A percentile compares a stretch with the other conserved stretches of the same genome.
These are phyloP conservation scores for Rhodotorula graminis DNA, from an alignment of 768 basidiomycete species.

Conservation along the genomic window DNA sequence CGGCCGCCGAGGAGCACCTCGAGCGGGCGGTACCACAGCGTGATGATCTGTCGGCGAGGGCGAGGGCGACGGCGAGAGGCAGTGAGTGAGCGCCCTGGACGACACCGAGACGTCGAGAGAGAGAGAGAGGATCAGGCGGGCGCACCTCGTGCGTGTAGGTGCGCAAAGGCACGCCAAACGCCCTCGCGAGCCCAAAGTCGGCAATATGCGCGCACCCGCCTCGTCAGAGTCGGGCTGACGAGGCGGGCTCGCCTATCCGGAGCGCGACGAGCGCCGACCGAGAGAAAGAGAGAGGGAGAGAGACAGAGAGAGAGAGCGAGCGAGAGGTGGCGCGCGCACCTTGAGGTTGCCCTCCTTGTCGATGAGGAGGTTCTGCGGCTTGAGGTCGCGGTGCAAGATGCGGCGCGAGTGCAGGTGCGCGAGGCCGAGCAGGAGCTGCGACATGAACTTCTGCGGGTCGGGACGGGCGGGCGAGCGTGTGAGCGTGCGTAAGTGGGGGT, in stretches of 20 bases:
- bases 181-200: slow-evolving; percentile 91
- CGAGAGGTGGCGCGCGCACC: slow-evolving; percentile 49
- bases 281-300: no score
- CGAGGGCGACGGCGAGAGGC: no score
- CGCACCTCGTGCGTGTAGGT: slow-evolving; percentile 95
- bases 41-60: slow-evolving; percentile 71
- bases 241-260: no score
- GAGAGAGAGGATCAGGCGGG: not conserved
- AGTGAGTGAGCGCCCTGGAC: not conserved
- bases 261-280: no score
- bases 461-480: no score
- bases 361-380: slow-evolving; percentile 79
- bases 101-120: not conserved
- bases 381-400: slow-evolving; percentile 91
- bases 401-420: slow-evolving; percentile 92
- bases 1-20: slow-evolving; percentile 92
- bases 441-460: slow-evolving; percentile 76
- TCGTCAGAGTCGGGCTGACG: no score
- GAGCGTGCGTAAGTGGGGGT: no score
- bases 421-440: slow-evolving; percentile 83
- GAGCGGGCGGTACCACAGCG: slow-evolving; percentile 97
- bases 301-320: no score
- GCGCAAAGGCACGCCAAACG: slow-evolving; percentile 95
- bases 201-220: slow-evolving; percentile 48
- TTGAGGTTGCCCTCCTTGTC: slow-evolving; percentile 85